Evolutionary conservation across 1,139 yeast species (phyloP).

Genomic region (Geotrichum bryndzae): DNA sequence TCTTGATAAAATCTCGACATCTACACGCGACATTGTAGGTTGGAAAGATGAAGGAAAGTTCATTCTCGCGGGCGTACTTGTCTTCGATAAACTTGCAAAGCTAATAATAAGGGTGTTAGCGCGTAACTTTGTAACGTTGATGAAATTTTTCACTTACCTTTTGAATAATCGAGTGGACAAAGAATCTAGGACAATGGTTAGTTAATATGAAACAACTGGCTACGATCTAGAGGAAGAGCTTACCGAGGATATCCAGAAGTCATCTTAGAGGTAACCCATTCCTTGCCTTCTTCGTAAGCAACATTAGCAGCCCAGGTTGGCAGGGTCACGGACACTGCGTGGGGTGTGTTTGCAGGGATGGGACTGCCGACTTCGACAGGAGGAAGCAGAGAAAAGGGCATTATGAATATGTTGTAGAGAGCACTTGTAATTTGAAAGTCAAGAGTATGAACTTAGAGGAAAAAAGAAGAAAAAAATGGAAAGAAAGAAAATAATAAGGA

Average conservation of each 20-base stretch:
- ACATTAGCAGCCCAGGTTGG: conserved; percentile 94
- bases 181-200: conserved; percentile 45
- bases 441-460: neutral
- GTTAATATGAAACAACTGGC: neutral
- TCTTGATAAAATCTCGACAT: conserved; percentile 69
- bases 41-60: conserved; percentile 68
- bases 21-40: conserved; percentile 73
- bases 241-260: conserved; percentile 72
- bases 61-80: conserved; percentile 74
- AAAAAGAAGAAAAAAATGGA: neutral
- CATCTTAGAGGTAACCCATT: conserved; percentile 77
- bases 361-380: conserved; percentile 64
- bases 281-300: conserved; percentile 86
- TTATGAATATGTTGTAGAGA: neutral
- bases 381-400: conserved; percentile 25
- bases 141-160: conserved; percentile 43
- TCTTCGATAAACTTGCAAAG: conserved; percentile 30
- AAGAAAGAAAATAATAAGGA: neutral
- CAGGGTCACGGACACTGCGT: conserved; percentile 87
- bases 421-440: neutral
- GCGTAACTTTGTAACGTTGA: conserved; percentile 24
- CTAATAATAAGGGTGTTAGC: conserved; percentile 9
- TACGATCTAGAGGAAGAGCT: conserved; percentile 13
- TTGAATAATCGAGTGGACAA: conserved; percentile 67
- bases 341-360: conserved; percentile 82